A percentile compares a stretch with the other conserved stretches of the same genome.
Conservation (phyloP, 75 land plant species). For the Pinus tabuliformis region DNA sequence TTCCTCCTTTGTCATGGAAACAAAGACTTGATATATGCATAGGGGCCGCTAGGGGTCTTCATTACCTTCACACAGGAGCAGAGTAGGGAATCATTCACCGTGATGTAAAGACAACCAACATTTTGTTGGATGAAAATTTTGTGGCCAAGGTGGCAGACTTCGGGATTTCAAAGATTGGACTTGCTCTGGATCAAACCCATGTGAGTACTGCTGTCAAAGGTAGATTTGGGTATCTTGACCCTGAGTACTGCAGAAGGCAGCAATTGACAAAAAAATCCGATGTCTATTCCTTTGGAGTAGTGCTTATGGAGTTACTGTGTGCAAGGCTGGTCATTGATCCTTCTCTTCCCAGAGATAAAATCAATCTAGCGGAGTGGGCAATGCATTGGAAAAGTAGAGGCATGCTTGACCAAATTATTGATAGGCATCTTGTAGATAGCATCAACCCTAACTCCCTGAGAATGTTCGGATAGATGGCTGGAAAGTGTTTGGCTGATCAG, state of each 20-base stretch:
- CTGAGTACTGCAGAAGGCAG: slow-evolving; percentile 55
- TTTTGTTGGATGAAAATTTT: slow-evolving; percentile 40
- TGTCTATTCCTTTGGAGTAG: slow-evolving; percentile 96
- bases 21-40: slow-evolving; percentile 89
- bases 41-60: slow-evolving; percentile 84
- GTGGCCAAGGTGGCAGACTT: slow-evolving; percentile 52
- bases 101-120: slow-evolving; percentile 54
- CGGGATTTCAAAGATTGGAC: slow-evolving; percentile 38
- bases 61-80: slow-evolving; percentile 91
- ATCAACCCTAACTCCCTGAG: slow-evolving; percentile 55
- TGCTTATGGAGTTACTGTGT: slow-evolving; percentile 80
- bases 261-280: slow-evolving; percentile 71
- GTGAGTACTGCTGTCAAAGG: slow-evolving; percentile 68
- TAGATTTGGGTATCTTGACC: slow-evolving; percentile 58
- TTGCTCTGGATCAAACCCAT: slow-evolving; percentile 33
- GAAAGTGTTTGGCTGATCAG: slow-evolving; percentile 75
- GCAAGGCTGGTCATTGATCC: slow-evolving; percentile 86
- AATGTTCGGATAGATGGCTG: slow-evolving; percentile 83
- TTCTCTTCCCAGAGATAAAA: slow-evolving; percentile 72
- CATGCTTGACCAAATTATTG: slow-evolving; percentile 67
- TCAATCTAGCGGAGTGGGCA: slow-evolving; percentile 90
- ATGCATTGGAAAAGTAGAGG: slow-evolving; percentile 82
- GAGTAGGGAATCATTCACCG: slow-evolving; percentile 56
- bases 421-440: slow-evolving; percentile 37
- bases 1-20: slow-evolving; percentile 69